A percentile compares a stretch with the other conserved stretches of the same genome.
Conservation (phyloP, 768 basidiomycete species). For the Panus rudis region DNA sequence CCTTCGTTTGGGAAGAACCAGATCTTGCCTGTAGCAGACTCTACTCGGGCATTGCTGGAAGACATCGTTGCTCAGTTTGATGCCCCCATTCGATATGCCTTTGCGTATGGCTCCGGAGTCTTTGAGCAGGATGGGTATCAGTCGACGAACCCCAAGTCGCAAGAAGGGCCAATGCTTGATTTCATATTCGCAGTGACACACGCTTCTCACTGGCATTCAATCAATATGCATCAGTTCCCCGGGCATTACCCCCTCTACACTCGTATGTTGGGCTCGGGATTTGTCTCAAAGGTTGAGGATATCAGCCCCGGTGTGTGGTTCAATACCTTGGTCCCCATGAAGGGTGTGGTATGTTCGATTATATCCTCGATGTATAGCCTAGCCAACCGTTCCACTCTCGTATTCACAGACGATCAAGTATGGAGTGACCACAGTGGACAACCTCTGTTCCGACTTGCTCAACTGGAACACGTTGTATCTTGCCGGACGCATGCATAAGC, state of each 20-base stretch:
- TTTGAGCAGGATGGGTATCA: conserved; percentile 86
- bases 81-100: conserved; percentile 92
- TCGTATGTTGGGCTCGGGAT: conserved; percentile 75
- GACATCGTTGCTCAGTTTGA: conserved; percentile 74
- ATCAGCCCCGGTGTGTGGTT: conserved; percentile 91
- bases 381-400: not conserved
- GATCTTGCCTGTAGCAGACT: conserved; percentile 69
- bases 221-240: conserved; percentile 90
- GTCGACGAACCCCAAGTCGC: conserved; percentile 21
- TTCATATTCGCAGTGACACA: conserved; percentile 96
- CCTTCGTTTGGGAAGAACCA: conserved; percentile 77
- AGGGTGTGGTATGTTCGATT: conserved; percentile 63
- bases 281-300: conserved; percentile 74
- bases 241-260: conserved; percentile 87
- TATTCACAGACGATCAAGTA: conserved; percentile 82
- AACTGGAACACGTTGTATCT: conserved; percentile 93
- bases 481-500: conserved; percentile 96
- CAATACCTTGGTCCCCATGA: conserved; percentile 81
- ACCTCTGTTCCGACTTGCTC: conserved; percentile 81
- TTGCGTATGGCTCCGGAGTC: conserved; percentile 95
- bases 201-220: conserved; percentile 87
- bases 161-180: conserved; percentile 76
- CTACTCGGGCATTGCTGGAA: conserved; percentile 75
- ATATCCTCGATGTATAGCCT: not conserved
- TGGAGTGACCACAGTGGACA: conserved; percentile 88